Evolutionary conservation across 352 stramenopile species (phyloP).

Genomic region (Phytophthora brassicae): DNA sequence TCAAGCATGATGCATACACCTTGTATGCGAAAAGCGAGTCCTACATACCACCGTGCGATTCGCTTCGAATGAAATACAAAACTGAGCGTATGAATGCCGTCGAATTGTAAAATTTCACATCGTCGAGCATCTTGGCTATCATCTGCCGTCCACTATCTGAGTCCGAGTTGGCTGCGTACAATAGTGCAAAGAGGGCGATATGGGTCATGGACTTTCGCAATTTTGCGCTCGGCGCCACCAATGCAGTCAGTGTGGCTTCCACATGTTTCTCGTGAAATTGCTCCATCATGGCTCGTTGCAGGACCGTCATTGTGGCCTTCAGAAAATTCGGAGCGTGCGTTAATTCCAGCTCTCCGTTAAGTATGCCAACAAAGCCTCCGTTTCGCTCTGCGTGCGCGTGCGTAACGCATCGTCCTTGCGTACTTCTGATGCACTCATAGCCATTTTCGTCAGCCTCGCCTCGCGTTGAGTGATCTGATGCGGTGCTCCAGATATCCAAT

Average conservation of each 20-base stretch:
- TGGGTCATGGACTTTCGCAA: neutral
- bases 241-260: neutral
- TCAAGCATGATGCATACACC: neutral
- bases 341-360: slow-evolving; percentile 1
- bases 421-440: neutral
- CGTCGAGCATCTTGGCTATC: neutral
- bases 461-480: no score
- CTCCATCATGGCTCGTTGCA: slow-evolving; percentile 5
- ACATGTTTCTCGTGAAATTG: slow-evolving; percentile 7
- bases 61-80: neutral
- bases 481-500: neutral
- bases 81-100: neutral
- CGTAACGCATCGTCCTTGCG: neutral
- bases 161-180: neutral
- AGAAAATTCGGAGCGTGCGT: slow-evolving; percentile 1
- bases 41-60: neutral
- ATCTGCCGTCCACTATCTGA: neutral
- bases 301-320: neutral
- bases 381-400: neutral
- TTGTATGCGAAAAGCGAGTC: neutral
- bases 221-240: neutral
- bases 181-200: neutral
- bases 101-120: neutral
- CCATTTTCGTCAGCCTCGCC: neutral
- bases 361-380: neutral